These are phyloP conservation scores for Coemansia sp. DNA, from an alignment of 192 early-diverging fungal species.

Conservation along the genomic window DNA sequence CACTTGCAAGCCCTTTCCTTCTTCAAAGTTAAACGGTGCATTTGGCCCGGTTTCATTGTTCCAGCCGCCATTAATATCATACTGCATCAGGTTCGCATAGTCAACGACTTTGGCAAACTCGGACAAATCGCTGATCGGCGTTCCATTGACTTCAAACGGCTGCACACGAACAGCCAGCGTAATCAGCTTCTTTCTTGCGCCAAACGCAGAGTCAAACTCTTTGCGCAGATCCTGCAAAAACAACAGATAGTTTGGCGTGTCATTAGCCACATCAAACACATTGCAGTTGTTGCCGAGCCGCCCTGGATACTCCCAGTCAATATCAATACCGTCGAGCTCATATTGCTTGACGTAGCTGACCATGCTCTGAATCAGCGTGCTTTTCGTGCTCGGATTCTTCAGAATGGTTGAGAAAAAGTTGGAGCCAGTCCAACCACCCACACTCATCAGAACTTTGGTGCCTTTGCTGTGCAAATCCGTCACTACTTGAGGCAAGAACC, in stretches of 20 bases:
- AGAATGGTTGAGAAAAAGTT: slow-evolving; percentile 63
- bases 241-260: slow-evolving; percentile 63
- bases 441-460: slow-evolving; percentile 63
- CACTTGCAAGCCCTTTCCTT: slow-evolving; percentile 29
- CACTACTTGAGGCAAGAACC: slow-evolving; percentile 53
- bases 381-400: slow-evolving; percentile 47
- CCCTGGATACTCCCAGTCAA: slow-evolving; percentile 76
- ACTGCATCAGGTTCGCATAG: slow-evolving; percentile 70
- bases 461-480: slow-evolving; percentile 52
- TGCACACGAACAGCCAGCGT: slow-evolving; percentile 64
- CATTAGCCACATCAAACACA: slow-evolving; percentile 55
- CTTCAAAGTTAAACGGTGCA: slow-evolving; percentile 56
- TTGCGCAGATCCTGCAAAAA: slow-evolving; percentile 61
- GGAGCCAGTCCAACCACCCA: slow-evolving; percentile 76
- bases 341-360: slow-evolving; percentile 58
- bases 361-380: slow-evolving; percentile 61
- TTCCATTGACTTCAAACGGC: slow-evolving; percentile 58
- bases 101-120: slow-evolving; percentile 64
- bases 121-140: slow-evolving; percentile 55
- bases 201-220: slow-evolving; percentile 20
- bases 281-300: slow-evolving; percentile 48
- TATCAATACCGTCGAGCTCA: slow-evolving; percentile 62
- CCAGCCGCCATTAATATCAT: slow-evolving; percentile 64
- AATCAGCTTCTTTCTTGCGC: slow-evolving; percentile 56
- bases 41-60: slow-evolving; percentile 59